phyloP scores from a whole-genome alignment of 495 filamentous ascomycete species.

The Daldinia grandis region DNA sequence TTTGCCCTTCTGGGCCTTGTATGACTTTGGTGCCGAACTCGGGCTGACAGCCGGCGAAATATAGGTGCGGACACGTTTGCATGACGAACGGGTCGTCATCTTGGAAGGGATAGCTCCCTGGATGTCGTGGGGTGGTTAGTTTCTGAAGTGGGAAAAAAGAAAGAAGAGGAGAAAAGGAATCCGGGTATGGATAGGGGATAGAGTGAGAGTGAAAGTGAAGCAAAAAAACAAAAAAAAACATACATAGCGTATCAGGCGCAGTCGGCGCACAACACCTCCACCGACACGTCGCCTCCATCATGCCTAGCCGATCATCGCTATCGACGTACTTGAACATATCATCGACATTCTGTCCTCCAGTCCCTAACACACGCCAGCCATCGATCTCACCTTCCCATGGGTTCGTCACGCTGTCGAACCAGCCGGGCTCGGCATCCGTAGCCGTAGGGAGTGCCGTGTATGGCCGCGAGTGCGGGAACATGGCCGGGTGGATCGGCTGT shows the following conservation, averaged over 20 bases:
- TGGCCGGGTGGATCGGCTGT: constrained; percentile 81
- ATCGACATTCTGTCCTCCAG: constrained; percentile 89
- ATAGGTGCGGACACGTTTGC: constrained; percentile 86
- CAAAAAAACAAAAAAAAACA: constrained; percentile 46
- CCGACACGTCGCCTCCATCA: constrained; percentile 91
- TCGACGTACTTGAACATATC: constrained; percentile 92
- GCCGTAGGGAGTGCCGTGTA: constrained; percentile 66
- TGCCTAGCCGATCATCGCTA: constrained; percentile 74
- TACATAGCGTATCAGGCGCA: constrained; percentile 95
- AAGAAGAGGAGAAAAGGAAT: not conserved
- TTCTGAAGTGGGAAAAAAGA: not conserved
- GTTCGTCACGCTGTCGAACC: constrained; percentile 92
- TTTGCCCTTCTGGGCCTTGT: constrained; percentile 64
- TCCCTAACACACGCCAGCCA: constrained; percentile 84
- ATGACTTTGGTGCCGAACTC: constrained; percentile 80
- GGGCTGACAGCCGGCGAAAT: constrained; percentile 88
- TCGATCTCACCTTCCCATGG: constrained; percentile 91
- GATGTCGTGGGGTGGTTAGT: constrained; percentile 15
- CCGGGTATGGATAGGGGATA: not conserved
- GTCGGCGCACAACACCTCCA: constrained; percentile 95
- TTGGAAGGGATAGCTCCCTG: constrained; percentile 96
- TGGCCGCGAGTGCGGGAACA: constrained; percentile 77
- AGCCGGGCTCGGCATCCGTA: constrained; percentile 61
- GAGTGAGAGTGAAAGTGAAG: not conserved
- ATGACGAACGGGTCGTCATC: constrained; percentile 86